A percentile compares a stretch with the other conserved stretches of the same genome.
Conservation (phyloP, 2,329 filamentous ascomycete genomes). For the Fusarium sp. region DNA sequence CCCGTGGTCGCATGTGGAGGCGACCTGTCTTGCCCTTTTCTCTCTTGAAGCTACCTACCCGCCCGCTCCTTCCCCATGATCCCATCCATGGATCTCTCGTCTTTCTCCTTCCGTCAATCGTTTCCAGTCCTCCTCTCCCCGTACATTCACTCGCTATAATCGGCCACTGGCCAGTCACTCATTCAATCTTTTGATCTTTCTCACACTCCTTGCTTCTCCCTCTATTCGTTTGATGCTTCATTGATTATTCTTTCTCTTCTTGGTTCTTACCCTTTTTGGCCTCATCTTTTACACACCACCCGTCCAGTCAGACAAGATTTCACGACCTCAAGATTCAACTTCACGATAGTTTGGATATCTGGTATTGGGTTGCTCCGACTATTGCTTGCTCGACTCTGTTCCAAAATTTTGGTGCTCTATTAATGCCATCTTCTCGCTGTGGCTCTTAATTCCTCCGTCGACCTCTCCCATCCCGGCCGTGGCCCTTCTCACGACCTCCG, state of each 20-base stretch:
- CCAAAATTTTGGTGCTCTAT: constrained; percentile 21
- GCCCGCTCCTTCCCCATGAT: constrained; percentile 37
- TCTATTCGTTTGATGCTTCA: constrained; percentile 17
- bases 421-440: constrained; percentile 23
- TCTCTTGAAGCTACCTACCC: constrained; percentile 43
- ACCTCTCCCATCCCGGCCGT: constrained; percentile 21
- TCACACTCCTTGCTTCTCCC: constrained; percentile 37
- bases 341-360: constrained; percentile 31
- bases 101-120: constrained; percentile 36
- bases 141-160: constrained; percentile 45
- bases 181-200: constrained; percentile 38
- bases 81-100: constrained; percentile 36
- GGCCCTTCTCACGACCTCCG: constrained; percentile 19
- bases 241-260: constrained; percentile 28
- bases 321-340: constrained; percentile 24
- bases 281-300: constrained; percentile 21
- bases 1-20: constrained; percentile 40
- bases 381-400: constrained; percentile 10
- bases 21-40: constrained; percentile 36
- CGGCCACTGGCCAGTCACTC: constrained; percentile 45
- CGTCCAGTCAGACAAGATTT: constrained; percentile 20
- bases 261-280: constrained; percentile 27
- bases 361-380: constrained; percentile 17
- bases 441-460: constrained; percentile 29
- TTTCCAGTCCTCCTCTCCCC: constrained; percentile 31